These are phyloP conservation scores for Ogataea sp. DNA, from an alignment of 805 yeast species.

Conservation along the genomic window DNA sequence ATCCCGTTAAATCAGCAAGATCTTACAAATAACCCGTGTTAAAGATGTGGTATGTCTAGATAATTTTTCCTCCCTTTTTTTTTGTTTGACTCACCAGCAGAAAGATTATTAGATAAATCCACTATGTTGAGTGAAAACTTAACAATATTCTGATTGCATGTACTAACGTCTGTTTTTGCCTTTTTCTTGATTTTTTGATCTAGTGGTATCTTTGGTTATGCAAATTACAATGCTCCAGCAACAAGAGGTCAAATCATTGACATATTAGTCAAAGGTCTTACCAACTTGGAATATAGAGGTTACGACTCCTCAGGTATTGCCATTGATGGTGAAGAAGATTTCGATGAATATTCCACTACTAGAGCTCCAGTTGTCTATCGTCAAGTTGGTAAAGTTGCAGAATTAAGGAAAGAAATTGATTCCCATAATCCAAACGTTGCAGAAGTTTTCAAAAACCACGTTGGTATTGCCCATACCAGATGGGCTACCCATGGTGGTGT, in stretches of 20 bases:
- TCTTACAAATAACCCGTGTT: no score
- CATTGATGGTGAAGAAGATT: conserved; percentile 71
- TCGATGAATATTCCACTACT: conserved; percentile 25
- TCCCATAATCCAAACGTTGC: conserved; percentile 43
- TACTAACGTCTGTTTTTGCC: no score
- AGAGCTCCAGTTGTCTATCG: conserved; percentile 68
- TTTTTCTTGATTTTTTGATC: no score
- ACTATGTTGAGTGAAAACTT: no score
- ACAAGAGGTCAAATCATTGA: conserved; percentile 88
- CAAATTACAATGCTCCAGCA: conserved; percentile 88
- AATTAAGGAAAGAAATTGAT: conserved; percentile 60
- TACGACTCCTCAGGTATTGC: conserved; percentile 97
- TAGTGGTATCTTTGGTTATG: conserved; percentile 97
- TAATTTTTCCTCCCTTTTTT: no score
- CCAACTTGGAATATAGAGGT: conserved; percentile 92
- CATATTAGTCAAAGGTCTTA: conserved; percentile 78
- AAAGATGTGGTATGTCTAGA: no score
- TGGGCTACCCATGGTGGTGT: conserved; percentile 99
- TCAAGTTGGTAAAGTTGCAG: conserved; percentile 87
- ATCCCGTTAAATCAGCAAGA: no score
- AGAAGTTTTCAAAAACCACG: conserved; percentile 72
- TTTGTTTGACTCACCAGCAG: no score
- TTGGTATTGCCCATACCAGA: conserved; percentile 97
- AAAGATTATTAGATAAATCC: no score
- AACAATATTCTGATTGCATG: no score